Percentiles rank a stretch among this genome's conserved stretches.
These are phyloP conservation scores for Thielaviopsis ethacetica DNA, from an alignment of 2,329 filamentous ascomycete species.

Conservation along the genomic window DNA sequence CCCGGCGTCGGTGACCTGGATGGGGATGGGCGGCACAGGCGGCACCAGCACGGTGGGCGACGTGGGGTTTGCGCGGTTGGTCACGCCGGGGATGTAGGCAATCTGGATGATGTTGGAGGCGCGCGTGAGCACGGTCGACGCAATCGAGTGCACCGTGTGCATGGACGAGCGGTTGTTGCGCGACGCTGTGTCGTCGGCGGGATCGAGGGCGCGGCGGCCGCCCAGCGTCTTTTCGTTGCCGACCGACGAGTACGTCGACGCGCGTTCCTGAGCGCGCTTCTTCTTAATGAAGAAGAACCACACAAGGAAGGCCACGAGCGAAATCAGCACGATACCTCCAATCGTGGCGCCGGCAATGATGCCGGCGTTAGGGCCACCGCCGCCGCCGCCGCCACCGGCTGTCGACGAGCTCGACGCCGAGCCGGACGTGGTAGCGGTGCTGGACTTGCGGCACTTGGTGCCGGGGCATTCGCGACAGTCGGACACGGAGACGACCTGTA, in stretches of 20 bases:
- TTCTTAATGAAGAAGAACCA: constrained; percentile 81
- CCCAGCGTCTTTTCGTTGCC: constrained; percentile 34
- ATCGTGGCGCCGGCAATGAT: constrained; percentile 86
- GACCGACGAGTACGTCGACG: constrained; percentile 2
- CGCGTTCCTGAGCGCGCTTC: constrained; percentile 36
- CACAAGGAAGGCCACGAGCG: constrained; percentile 59
- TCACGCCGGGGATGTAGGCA: constrained; percentile 94
- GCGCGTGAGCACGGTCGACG: constrained; percentile 84
- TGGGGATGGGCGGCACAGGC: constrained; percentile 86
- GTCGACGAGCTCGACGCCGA: constrained; percentile 1
- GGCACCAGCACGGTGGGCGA: constrained; percentile 68
- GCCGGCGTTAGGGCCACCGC: constrained; percentile 49
- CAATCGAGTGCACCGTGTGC: constrained; percentile 78
- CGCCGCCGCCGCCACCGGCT: constrained; percentile 11
- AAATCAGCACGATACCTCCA: constrained; percentile 63
- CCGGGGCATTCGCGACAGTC: constrained; percentile 13
- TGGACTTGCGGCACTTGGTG: constrained; percentile 11
- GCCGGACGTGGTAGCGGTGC: background rate
- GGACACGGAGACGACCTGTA: constrained; percentile 13
- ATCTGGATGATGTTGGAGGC: constrained; percentile 99
- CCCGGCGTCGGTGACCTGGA: constrained; percentile 32
- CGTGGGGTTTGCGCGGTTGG: constrained; percentile 73
- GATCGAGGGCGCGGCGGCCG: constrained; percentile 16
- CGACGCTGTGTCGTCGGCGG: constrained; percentile 27
- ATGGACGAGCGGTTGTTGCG: constrained; percentile 56